These are phyloP conservation scores for Bauhinia variegata DNA, from an alignment of 306 rosid species.

Conservation along the genomic window DNA sequence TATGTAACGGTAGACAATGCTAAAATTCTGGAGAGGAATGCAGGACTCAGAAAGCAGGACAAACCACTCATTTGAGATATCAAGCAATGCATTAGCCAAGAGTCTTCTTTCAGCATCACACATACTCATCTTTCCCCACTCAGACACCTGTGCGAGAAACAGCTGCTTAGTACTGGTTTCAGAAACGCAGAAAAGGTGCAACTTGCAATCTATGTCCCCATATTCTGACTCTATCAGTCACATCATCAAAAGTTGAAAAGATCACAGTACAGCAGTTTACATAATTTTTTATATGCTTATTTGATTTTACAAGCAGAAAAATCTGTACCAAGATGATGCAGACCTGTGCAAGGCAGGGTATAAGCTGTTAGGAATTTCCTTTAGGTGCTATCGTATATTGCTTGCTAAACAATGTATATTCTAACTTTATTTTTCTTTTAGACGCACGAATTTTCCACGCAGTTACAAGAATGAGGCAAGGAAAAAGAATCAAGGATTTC, in stretches of 20 bases:
- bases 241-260: too few species aligned
- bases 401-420: not conserved
- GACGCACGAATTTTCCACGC: not conserved
- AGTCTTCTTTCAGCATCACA: constrained; percentile 97
- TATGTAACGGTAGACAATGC: constrained; percentile 70
- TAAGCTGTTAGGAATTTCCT: constrained; percentile 7
- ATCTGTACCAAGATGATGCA: constrained; percentile 12
- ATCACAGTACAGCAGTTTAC: too few species aligned
- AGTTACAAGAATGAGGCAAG: constrained; percentile 3
- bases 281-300: too few species aligned
- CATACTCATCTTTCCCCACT: constrained; percentile 98
- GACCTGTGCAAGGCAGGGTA: not conserved
- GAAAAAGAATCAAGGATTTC: constrained; percentile 8
- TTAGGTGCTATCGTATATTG: not conserved
- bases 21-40: constrained; percentile 88
- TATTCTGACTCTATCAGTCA: constrained; percentile 18
- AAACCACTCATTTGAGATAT: constrained; percentile 94
- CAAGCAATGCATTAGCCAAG: constrained; percentile 91
- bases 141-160: constrained; percentile 65
- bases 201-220: constrained; percentile 11
- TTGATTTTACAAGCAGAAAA: too few species aligned
- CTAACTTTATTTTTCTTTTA: not conserved
- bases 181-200: constrained; percentile 15
- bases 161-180: constrained; percentile 24
- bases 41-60: constrained; percentile 90